Conservation (phyloP, 169 alveolate species). For the Eimeria praecox region DNA sequence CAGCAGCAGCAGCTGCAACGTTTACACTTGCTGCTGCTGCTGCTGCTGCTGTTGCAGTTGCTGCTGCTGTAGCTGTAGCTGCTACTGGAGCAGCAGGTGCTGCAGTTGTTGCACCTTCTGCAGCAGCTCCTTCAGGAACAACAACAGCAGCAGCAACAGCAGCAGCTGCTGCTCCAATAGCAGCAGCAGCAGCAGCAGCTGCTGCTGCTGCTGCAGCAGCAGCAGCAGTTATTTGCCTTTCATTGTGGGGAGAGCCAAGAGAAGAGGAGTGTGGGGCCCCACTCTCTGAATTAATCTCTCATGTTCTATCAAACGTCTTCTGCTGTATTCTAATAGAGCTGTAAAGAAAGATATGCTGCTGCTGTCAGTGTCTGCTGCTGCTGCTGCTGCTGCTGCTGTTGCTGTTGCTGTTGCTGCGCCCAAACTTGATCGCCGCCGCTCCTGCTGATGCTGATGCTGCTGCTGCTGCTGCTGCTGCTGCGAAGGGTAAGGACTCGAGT, state of each 20-base stretch:
- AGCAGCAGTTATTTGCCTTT: background rate
- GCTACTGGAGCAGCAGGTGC: background rate
- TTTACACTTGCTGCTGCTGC: background rate
- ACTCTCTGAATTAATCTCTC: constrained; percentile 13
- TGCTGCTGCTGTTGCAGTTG: background rate
- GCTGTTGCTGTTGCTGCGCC: constrained; percentile 40
- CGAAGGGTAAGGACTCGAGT: background rate
- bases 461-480: constrained; percentile 67
- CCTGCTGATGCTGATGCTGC: constrained; percentile 62
- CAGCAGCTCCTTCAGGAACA: background rate
- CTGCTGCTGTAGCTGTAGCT: background rate
- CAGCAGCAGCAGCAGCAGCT: background rate
- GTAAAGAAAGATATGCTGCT: constrained; percentile 38
- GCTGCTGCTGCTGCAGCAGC: background rate
- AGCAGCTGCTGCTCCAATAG: background rate
- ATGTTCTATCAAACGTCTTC: constrained; percentile 13
- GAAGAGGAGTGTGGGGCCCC: constrained; percentile 48
- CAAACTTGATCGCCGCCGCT: constrained; percentile 49
- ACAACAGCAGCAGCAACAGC: background rate
- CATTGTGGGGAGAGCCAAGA: background rate
- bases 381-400: constrained; percentile 1
- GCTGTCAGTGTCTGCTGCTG: background rate
- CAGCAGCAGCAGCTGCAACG: background rate
- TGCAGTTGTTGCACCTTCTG: background rate
- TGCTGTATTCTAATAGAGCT: constrained; percentile 33